Evolutionary conservation across 257 asterid species (phyloP).

Genomic region (Pogostemon cablin): DNA sequence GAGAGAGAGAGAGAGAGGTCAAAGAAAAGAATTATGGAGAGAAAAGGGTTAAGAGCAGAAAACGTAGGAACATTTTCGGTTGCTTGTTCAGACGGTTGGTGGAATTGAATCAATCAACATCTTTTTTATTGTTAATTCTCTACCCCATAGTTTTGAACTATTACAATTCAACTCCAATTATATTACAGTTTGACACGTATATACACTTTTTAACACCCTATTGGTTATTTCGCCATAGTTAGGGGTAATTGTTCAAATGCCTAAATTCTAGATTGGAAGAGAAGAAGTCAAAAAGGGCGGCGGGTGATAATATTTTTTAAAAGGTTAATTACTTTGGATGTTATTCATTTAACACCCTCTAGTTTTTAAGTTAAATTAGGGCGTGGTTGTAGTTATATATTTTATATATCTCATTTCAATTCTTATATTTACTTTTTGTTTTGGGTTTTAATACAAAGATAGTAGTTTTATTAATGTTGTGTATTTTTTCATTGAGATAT

Average conservation of each 20-base stretch:
- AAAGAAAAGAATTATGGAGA: constrained; percentile 44
- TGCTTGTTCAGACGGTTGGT: constrained; percentile 46
- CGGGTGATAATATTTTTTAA: constrained; percentile 1
- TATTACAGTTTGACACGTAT: neutral
- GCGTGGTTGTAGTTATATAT: too few relatives aligned
- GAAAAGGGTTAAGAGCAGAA: constrained; percentile 32
- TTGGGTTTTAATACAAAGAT: too few relatives aligned
- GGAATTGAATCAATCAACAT: constrained; percentile 41
- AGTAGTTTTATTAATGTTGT: too few relatives aligned
- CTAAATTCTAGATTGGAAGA: neutral
- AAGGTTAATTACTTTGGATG: neutral
- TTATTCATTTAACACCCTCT: neutral
- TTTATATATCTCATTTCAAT: too few relatives aligned
- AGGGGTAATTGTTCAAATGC: neutral
- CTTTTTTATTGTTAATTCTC: neutral
- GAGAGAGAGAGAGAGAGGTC: constrained; percentile 37
- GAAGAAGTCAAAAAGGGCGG: neutral
- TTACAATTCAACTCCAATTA: constrained; percentile 20
- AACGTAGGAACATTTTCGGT: constrained; percentile 35
- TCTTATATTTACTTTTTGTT: too few relatives aligned
- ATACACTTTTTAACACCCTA: neutral
- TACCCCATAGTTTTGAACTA: neutral
- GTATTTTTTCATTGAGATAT: too few relatives aligned
- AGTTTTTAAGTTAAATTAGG: neutral
- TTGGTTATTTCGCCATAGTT: too few relatives aligned